Evolutionary conservation across 1,284 basidiomycete genomes (phyloP).

Genomic region (Chondrostereum purpureum): DNA sequence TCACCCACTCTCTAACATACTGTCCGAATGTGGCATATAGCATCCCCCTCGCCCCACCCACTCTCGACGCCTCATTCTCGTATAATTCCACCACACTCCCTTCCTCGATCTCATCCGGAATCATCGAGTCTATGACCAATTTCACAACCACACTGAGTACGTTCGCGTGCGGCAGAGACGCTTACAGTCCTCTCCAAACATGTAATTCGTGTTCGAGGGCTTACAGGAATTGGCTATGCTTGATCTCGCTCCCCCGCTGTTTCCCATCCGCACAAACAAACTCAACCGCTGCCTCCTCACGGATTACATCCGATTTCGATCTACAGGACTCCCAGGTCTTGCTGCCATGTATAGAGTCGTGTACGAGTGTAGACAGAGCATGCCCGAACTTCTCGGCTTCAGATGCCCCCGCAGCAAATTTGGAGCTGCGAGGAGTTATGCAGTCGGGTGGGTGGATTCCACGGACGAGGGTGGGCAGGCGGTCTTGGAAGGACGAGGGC

Average conservation of each 20-base stretch:
- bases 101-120: conserved; percentile 34
- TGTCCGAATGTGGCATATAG: conserved; percentile 72
- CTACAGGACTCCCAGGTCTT: conserved; percentile 55
- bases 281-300: conserved; percentile 32
- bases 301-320: conserved; percentile 37
- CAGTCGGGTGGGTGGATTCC: conserved; percentile 62
- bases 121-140: conserved; percentile 59
- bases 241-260: conserved; percentile 68
- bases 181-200: conserved; percentile 71
- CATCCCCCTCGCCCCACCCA: conserved; percentile 52
- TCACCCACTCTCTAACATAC: conserved; percentile 65
- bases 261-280: conserved; percentile 41
- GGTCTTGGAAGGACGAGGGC: conserved; percentile 34
- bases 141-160: conserved; percentile 69
- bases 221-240: conserved; percentile 78
- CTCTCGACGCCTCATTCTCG: conserved; percentile 26
- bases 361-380: conserved; percentile 65
- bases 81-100: conserved; percentile 55
- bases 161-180: conserved; percentile 74
- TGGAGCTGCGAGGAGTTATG: conserved; percentile 70
- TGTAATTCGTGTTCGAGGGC: conserved; percentile 72
- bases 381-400: conserved; percentile 69
- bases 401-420: conserved; percentile 59
- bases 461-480: conserved; percentile 42
- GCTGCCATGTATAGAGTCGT: conserved; percentile 74